Conservation (phyloP, 495 filamentous ascomycete species). For the Annulohypoxylon moriforme region DNA sequence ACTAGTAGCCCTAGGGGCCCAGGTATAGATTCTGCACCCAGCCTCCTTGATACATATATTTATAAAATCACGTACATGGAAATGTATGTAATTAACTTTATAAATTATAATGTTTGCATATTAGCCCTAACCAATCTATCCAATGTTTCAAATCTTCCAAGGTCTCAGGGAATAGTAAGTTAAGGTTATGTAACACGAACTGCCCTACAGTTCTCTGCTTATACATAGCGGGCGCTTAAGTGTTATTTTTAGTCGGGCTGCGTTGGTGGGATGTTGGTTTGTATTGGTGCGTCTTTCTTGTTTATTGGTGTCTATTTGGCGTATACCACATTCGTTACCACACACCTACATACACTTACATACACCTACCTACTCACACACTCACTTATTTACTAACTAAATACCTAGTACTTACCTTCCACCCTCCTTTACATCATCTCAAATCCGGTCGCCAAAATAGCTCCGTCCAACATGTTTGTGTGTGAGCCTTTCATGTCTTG, state of each 20-base stretch:
- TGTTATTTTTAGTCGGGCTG: slow-evolving; percentile 23
- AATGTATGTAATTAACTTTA: background rate
- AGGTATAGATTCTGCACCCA: slow-evolving; percentile 15
- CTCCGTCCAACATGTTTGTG: slow-evolving; percentile 23
- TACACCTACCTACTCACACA: background rate
- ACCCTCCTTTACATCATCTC: slow-evolving; percentile 18
- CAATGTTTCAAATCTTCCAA: background rate
- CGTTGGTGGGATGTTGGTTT: too few species aligned
- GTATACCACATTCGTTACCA: slow-evolving; percentile 9
- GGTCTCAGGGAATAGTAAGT: slow-evolving; percentile 1
- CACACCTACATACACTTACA: slow-evolving; percentile 8
- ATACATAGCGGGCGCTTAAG: slow-evolving; percentile 13
- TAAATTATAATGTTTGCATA: background rate
- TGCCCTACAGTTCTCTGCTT: slow-evolving; percentile 2
- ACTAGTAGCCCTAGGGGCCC: too few species aligned
- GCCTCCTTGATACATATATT: slow-evolving; percentile 2
- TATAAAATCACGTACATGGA: background rate
- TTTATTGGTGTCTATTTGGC: background rate
- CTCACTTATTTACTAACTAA: background rate
- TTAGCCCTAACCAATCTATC: background rate
- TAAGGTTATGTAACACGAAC: slow-evolving; percentile 6
- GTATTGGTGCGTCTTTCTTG: too few species aligned
- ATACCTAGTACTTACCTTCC: background rate
- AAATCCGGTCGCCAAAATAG: slow-evolving; percentile 16
- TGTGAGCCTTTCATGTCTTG: slow-evolving; percentile 7